Base-by-base conservation (phyloP, 2,329 filamentous ascomycete genomes). In the Penicillium sp. region DNA sequence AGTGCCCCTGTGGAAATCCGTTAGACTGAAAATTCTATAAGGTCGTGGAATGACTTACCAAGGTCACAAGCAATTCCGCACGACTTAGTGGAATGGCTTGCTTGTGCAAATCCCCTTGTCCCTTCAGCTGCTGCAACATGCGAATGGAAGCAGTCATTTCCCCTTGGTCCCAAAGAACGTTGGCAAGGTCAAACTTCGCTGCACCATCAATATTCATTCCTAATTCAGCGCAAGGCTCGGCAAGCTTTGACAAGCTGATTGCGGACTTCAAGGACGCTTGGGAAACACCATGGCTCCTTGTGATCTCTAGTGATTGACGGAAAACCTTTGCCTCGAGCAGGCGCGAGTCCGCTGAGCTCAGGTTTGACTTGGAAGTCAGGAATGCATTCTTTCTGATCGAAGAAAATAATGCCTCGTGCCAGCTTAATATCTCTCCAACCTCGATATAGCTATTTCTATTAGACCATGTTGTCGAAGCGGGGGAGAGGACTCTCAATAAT, bases 131-230 rank as follows among this genome's bases (percentile, higher is more conserved):
- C 70, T 94, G 90, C 22, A 98, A 85, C 84, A 98, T 93, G 40
- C 89, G 85, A 61, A 99, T 97, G 0, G 95, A 97, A 0, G 91
- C 87, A 22, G 89, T 87, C 81, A 92, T 91, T 75, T 99, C 94
- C 13, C 93, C 93, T 73, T 97, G 90, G 64, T 96, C 92, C 94
- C 95, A 99, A 0, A 99, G 81, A 6, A 96, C 92, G 70, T 90
- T 92, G 11, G 96, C 93, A 7, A 91, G 86, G 75, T 98, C 95
- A 57, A 94, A 85, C 65, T 89, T 87, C 42, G 93, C 86, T 13
- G 88, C 88, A 13, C 88, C 90, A 71, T 93, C 89, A 48, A 97
- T 86, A 59, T 88, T 85, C 2, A 98, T 78, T 0, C 90, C 91
- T n/a, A 92, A 76, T 0, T 85, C 81, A 61, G 84, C 83, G 72